These are phyloP conservation scores for Candida qinlingensis DNA, from an alignment of 805 yeast genomes.

Conservation along the genomic window DNA sequence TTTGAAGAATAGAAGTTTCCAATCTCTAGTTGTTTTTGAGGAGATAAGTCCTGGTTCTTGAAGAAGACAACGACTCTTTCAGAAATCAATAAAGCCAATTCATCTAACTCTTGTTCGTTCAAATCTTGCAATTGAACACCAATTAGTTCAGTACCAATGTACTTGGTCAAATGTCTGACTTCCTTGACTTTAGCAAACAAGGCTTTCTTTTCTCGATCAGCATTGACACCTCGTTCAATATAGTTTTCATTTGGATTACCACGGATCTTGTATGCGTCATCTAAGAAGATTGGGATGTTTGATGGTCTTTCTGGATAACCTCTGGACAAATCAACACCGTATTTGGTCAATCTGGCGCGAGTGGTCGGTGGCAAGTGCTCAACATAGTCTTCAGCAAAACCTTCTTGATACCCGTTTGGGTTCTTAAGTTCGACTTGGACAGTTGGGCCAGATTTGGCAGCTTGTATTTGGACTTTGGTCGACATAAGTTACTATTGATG, in stretches of 20 bases:
- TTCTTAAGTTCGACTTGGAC: conserved; percentile 7
- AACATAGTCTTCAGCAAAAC: conserved; percentile 6
- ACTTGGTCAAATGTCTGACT: conserved; percentile 38
- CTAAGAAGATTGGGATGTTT: conserved; percentile 34
- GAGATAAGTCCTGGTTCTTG: conserved; percentile 41
- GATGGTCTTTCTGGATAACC: conserved; percentile 37
- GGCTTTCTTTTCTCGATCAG: conserved; percentile 39
- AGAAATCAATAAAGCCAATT: conserved; percentile 41
- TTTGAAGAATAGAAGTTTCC: conserved; percentile 43
- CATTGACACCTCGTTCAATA: conserved; percentile 31
- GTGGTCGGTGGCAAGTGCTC: conserved; percentile 22
- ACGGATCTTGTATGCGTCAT: conserved; percentile 35
- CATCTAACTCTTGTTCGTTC: conserved; percentile 39
- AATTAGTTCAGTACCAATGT: conserved; percentile 44
- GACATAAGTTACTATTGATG: not conserved
- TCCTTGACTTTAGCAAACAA: conserved; percentile 34
- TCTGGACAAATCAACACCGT: conserved; percentile 31
- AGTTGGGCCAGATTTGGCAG: not conserved
- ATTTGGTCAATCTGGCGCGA: conserved; percentile 26
- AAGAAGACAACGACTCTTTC: conserved; percentile 46
- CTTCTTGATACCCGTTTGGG: conserved; percentile 8
- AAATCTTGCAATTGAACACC: conserved; percentile 40
- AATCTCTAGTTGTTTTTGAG: conserved; percentile 37
- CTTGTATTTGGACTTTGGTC: not conserved
- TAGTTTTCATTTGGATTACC: conserved; percentile 28